Evolutionary conservation across 1,139 yeast genomes (phyloP).

Genomic region (Geotrichum carabidarum): DNA sequence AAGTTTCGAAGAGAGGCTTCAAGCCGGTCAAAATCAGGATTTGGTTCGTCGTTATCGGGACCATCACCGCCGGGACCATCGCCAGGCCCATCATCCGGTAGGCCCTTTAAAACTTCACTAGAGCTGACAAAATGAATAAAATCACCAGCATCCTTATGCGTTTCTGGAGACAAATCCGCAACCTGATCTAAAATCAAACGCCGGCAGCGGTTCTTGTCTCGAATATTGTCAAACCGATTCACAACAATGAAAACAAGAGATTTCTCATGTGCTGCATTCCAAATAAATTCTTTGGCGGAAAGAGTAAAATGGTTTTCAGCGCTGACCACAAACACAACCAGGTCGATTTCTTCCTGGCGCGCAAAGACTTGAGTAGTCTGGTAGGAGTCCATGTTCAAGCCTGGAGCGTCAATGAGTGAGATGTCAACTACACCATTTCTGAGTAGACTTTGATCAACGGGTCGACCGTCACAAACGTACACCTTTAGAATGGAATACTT

Average conservation of each 20-base stretch:
- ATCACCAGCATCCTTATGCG: slow-evolving; percentile 77
- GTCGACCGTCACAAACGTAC: slow-evolving; percentile 70
- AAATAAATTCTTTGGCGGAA: slow-evolving; percentile 88
- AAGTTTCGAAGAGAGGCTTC: slow-evolving; percentile 83
- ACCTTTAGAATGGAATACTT: slow-evolving; percentile 69
- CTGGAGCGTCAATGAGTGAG: slow-evolving; percentile 93
- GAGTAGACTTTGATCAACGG: slow-evolving; percentile 64
- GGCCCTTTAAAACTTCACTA: slow-evolving; percentile 36
- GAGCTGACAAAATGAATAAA: slow-evolving; percentile 94
- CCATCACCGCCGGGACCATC: slow-evolving; percentile 39
- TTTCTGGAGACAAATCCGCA: slow-evolving; percentile 81
- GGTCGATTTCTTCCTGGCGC: slow-evolving; percentile 93
- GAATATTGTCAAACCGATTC: slow-evolving; percentile 81
- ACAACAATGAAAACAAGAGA: slow-evolving; percentile 90
- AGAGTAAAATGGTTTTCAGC: slow-evolving; percentile 94
- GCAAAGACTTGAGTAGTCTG: slow-evolving; percentile 95
- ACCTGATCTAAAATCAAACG: slow-evolving; percentile 78
- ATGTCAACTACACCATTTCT: slow-evolving; percentile 91
- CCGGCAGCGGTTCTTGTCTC: slow-evolving; percentile 73
- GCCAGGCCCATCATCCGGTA: slow-evolving; percentile 39
- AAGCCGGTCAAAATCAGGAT: slow-evolving; percentile 74
- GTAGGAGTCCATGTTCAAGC: slow-evolving; percentile 85
- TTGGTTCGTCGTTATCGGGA: slow-evolving; percentile 24
- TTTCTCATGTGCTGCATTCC: slow-evolving; percentile 88
- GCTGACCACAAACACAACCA: slow-evolving; percentile 91